Base-by-base conservation (phyloP, 768 basidiomycete genomes). In the Xerocomellus intermedius region DNA sequence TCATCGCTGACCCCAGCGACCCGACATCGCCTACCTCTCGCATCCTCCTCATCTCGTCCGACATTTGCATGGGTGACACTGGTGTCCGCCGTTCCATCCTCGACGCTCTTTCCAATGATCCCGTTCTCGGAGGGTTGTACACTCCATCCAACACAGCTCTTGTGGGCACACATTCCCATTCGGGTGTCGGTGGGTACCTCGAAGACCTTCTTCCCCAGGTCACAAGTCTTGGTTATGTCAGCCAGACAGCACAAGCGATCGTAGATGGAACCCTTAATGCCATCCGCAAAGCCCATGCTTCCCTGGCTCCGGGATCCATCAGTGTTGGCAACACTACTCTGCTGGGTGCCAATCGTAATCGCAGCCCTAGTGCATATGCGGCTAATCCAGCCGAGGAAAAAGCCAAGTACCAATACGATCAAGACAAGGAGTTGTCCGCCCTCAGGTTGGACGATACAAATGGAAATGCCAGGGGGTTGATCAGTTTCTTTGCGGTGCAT, bases 31-130 rank as follows among this genome's bases (percentile, higher is more conserved):
- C 86, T 3, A 69, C 77, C 36, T 82, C 86, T 60, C 79, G 87
- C 44, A 64, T 91, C 43, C 82, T 91, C 22, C 87, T 89, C 65
- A 83, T 91, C 69, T 90, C 89, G 60, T 79, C 87, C n/a, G 89
- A 92, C 66, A 89, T 90, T 48, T 87, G 83, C 39, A 89, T 91
- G 86, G 89, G 89, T 12, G 90, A 91, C 69, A 83, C 81, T 3
- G 89, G 88, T 24, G 73, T 89, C 36, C 84, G 89, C 32, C 82
- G 87, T 26, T 80, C 82, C 14, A 83, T 92, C 60, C 79, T 91
- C 28, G 66, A 76, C 5, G 71, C 79, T 38, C 77, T 91, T 10
- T 77, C 83, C 8, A 58, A 75, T 10, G 64, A 65, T 48, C 62
- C 64, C 19, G 70, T 78, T 42, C 88, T 80, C 64, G 82, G 85